Conservation (phyloP, 495 filamentous ascomycete species). For the Penicillium arizonense region DNA sequence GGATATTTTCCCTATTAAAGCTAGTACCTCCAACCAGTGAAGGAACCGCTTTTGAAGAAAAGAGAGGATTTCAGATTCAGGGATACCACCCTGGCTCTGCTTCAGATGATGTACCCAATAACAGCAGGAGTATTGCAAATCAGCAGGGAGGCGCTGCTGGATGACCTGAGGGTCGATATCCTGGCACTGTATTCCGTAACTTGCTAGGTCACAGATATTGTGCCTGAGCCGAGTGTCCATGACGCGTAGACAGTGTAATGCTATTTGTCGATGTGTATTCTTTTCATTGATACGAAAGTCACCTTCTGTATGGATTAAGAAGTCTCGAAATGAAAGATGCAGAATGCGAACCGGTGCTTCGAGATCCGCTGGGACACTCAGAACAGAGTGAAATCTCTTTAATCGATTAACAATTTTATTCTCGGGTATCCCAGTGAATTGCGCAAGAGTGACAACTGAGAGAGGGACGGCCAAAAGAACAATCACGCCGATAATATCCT, state of each 20-base stretch:
- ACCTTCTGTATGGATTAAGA: background rate
- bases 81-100: background rate
- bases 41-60: constrained; percentile 28
- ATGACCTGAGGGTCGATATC: constrained; percentile 22
- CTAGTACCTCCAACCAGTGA: background rate
- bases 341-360: background rate
- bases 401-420: background rate
- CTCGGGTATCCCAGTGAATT: background rate
- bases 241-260: background rate
- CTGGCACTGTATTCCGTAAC: constrained; percentile 16
- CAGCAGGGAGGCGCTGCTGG: constrained; percentile 17
- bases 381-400: constrained; percentile 10
- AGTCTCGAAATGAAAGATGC: constrained; percentile 11
- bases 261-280: background rate
- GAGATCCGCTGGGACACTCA: constrained; percentile 19
- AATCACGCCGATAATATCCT: constrained; percentile 12
- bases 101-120: constrained; percentile 48
- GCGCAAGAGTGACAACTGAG: constrained; percentile 5
- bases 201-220: constrained; percentile 36
- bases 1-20: too few species aligned
- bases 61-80: background rate
- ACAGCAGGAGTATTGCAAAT: constrained; percentile 38
- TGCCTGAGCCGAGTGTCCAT: constrained; percentile 25
- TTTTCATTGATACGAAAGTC: background rate
- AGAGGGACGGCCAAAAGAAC: constrained; percentile 13